A percentile compares a stretch with the other conserved stretches of the same genome.
Conservation (phyloP, 192 early-diverging fungal genomes). For the Coemansia sp. region DNA sequence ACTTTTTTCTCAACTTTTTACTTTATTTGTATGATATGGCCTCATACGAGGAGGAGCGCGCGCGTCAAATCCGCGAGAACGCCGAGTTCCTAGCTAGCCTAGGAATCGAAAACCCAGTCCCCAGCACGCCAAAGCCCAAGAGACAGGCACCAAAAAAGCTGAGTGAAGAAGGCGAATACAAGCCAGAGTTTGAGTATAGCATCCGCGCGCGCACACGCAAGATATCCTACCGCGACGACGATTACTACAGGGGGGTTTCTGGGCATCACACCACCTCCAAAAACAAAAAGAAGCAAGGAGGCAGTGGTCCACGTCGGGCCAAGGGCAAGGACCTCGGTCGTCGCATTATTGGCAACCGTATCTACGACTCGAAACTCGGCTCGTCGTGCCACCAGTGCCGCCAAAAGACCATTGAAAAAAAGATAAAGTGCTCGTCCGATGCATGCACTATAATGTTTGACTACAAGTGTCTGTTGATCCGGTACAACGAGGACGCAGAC, state of each 20-base stretch:
- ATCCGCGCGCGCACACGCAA: constrained; percentile 13
- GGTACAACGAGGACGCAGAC: constrained; percentile 35
- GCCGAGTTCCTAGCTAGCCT: constrained; percentile 33
- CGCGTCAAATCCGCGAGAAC: constrained; percentile 44
- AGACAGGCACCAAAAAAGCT: background rate
- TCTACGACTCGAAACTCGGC: constrained; percentile 30
- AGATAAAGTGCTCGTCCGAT: constrained; percentile 28
- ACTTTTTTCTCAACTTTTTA: background rate
- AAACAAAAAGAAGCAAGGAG: constrained; percentile 11
- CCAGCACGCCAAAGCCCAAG: background rate
- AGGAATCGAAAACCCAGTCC: constrained; percentile 10
- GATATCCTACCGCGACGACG: constrained; percentile 32
- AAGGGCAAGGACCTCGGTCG: constrained; percentile 12
- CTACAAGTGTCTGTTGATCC: constrained; percentile 28
- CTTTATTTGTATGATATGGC: background rate
- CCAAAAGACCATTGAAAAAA: constrained; percentile 43
- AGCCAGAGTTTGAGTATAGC: constrained; percentile 13
- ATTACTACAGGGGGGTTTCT: constrained; percentile 2
- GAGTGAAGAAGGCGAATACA: constrained; percentile 16
- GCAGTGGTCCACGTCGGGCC: constrained; percentile 8
- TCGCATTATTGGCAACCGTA: constrained; percentile 22
- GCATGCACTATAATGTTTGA: constrained; percentile 35
- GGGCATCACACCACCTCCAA: background rate
- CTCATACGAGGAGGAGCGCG: constrained; percentile 40
- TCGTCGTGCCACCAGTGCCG: constrained; percentile 52